phyloP scores from a whole-genome alignment of 192 early-diverging fungal species.

The Gamsiella multidivaricata region DNA sequence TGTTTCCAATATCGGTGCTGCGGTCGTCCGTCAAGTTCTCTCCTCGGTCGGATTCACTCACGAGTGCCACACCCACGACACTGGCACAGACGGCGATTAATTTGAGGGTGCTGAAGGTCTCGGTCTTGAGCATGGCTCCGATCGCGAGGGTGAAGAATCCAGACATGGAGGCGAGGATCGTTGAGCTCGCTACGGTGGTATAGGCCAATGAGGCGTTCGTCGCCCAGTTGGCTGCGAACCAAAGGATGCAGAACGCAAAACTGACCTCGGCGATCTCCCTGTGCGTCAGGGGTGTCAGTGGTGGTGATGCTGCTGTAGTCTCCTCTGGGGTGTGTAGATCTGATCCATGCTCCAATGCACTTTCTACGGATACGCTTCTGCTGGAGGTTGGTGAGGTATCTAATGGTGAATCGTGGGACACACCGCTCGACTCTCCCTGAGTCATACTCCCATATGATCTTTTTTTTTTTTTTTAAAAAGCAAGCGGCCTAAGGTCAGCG shows the following conservation, averaged over 20 bases:
- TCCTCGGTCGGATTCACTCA: conserved; percentile 62
- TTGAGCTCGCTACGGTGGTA: conserved; percentile 78
- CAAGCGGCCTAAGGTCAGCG: too few species aligned
- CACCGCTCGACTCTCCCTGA: not conserved
- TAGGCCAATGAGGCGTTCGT: conserved; percentile 80
- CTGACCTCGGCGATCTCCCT: conserved; percentile 71
- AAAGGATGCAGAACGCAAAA: conserved; percentile 76
- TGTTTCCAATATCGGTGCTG: too few species aligned
- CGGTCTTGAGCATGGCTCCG: conserved; percentile 68
- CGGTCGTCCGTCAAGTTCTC: too few species aligned
- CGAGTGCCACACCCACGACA: conserved; percentile 71
- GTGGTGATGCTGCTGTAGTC: too few species aligned
- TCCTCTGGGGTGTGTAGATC: not conserved
- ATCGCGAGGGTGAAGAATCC: conserved; percentile 80
- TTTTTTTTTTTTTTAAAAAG: too few species aligned
- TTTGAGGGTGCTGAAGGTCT: conserved; percentile 65
- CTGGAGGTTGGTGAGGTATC: too few species aligned
- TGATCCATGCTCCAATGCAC: conserved; percentile 30
- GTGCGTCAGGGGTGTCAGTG: conserved; percentile 13
- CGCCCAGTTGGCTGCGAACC: conserved; percentile 84
- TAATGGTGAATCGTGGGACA: too few species aligned
- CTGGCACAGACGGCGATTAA: conserved; percentile 70
- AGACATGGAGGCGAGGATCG: conserved; percentile 82
- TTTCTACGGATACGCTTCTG: too few species aligned
- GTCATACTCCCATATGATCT: conserved; percentile 26